These are phyloP conservation scores for Aspergillus japonicus DNA, from an alignment of 2,329 filamentous ascomycete species.

Conservation along the genomic window DNA sequence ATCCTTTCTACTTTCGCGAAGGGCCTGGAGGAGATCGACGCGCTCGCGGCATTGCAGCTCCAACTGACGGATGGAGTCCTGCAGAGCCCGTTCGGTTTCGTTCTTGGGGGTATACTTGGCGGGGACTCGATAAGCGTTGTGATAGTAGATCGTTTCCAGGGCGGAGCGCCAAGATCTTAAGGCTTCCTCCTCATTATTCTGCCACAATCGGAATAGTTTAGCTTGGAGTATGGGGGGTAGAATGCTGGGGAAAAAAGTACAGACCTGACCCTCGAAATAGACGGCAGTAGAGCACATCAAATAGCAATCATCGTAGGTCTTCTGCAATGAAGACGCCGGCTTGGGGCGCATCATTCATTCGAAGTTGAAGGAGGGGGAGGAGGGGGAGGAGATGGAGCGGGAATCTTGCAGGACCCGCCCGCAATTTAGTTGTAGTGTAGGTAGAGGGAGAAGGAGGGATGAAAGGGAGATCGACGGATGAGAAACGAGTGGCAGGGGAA, in stretches of 20 bases:
- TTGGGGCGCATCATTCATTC: constrained; percentile 54
- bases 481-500: constrained; percentile 1
- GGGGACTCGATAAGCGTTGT: constrained; percentile 73
- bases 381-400: constrained; percentile 1
- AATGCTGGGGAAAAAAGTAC: constrained; percentile 14
- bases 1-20: constrained; percentile 65
- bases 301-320: constrained; percentile 97
- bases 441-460: neutral
- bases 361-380: neutral
- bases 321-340: constrained; percentile 75
- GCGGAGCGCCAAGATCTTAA: constrained; percentile 86
- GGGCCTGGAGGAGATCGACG: constrained; percentile 80
- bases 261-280: constrained; percentile 90
- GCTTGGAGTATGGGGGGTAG: neutral
- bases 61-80: constrained; percentile 76
- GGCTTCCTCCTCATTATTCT: constrained; percentile 91
- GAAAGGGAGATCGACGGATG: constrained; percentile 1
- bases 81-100: constrained; percentile 79
- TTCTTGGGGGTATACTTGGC: constrained; percentile 68
- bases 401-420: constrained; percentile 24
- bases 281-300: constrained; percentile 91
- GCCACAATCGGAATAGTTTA: constrained; percentile 4
- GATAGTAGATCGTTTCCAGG: constrained; percentile 83
- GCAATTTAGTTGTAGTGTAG: constrained; percentile 17
- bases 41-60: constrained; percentile 92